phyloP scores from a whole-genome alignment of 2,329 filamentous ascomycete species.

The Dactylonectria macrodidyma region DNA sequence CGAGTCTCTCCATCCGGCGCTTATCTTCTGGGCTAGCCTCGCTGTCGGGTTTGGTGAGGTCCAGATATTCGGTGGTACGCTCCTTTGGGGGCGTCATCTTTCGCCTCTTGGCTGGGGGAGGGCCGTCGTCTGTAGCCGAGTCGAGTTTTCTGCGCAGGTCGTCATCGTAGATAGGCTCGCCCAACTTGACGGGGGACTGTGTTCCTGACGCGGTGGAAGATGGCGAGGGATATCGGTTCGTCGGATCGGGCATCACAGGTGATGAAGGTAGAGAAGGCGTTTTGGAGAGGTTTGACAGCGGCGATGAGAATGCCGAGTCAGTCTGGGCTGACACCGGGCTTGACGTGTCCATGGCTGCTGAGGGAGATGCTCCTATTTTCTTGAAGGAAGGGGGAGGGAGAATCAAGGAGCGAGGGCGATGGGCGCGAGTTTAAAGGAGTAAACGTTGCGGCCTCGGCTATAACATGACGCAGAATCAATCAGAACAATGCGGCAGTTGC shows the following conservation, averaged over 20 bases:
- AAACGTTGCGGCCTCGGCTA: conserved; percentile 24
- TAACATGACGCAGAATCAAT: conserved; percentile 28
- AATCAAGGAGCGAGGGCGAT: conserved; percentile 31
- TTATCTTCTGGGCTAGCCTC: conserved; percentile 62
- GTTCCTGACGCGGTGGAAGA: conserved; percentile 63
- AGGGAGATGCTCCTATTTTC: conserved; percentile 26
- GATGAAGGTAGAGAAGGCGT: conserved; percentile 67
- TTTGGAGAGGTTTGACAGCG: conserved; percentile 67
- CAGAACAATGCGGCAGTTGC: conserved; percentile 11
- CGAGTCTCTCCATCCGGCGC: conserved; percentile 77
- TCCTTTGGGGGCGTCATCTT: conserved; percentile 73
- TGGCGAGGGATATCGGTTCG: conserved; percentile 68
- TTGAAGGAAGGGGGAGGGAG: conserved; percentile 20
- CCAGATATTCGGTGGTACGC: conserved; percentile 86
- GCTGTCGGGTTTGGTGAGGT: conserved; percentile 72
- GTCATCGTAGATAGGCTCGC: conserved; percentile 55
- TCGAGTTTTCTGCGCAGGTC: conserved; percentile 48
- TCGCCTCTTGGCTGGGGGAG: conserved; percentile 82
- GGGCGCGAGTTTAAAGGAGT: conserved; percentile 26
- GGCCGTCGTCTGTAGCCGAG: conserved; percentile 63
- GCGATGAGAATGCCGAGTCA: conserved; percentile 63
- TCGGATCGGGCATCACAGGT: conserved; percentile 57
- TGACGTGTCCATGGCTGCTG: conserved; percentile 45
- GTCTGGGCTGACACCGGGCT: conserved; percentile 53
- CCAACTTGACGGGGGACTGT: conserved; percentile 65